Base-by-base conservation (phyloP, 305 asterid genomes). In the Ruellia speciosa region DNA sequence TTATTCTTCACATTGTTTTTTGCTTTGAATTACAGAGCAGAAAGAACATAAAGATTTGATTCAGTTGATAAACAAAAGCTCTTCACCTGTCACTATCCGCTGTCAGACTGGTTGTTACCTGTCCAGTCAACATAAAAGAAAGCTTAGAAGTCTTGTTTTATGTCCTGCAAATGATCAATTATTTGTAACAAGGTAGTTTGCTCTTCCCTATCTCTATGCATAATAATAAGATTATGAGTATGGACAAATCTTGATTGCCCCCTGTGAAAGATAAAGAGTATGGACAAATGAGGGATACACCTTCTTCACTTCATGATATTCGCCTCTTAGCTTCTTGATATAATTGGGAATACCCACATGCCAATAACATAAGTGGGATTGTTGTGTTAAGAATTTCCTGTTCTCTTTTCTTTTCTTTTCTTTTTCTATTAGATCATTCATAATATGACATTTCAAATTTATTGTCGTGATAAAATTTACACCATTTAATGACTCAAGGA, bases 161-260 rank as follows among this genome's bases (percentile, higher is more conserved):
- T 85, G 95, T 70, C 99, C 95, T n/a, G 70, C 93, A 57, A 81
- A 84, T 70, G 94, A 84, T 66, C 84, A 86, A 66, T 84, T 88
- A 49, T 92, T 92, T 70, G 86, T 77, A 18, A 92, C 96, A 66
- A 88, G 97, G 99, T 88, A 75, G 64, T 45, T 60, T 33, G 5
- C 9, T 39, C 52, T 17, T 66, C 52, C 55, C 56, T 49, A 15
- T 46, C 20, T 62, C 33, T 49, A 14, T 39, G 11, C 59, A 54
- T 24, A 28, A 40, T 49, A 69, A 50, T 68, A 58, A 52, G 46
- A 64, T 66, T 31, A 34, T 63, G 47, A 59, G n/a, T n/a, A n/a
- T n/a, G n/a, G n/a, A n/a, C n/a, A n/a, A n/a, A 14, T 63, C 54
- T 49, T 67, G 28, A 33, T 35, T 64, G 52, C 9, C 50, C 58